Percentiles rank a stretch among this genome's conserved stretches.
Evolutionary conservation across 768 basidiomycete species (phyloP).

Genomic region (Boletales sp.): DNA sequence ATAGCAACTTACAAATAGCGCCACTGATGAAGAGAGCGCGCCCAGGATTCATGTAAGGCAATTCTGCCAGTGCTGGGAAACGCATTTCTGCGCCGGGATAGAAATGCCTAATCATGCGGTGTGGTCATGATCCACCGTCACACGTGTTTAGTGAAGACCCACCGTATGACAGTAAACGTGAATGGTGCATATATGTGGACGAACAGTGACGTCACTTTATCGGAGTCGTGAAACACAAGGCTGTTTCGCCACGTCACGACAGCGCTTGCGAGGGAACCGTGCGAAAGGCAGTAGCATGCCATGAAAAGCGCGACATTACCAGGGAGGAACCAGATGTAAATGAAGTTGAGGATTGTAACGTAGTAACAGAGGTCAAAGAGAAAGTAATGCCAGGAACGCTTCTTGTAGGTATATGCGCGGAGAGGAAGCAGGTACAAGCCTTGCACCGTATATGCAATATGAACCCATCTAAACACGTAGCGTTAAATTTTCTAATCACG

Average conservation of each 20-base stretch:
- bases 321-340: slow-evolving; percentile 91
- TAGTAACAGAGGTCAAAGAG: slow-evolving; percentile 92
- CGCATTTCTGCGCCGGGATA: slow-evolving; percentile 75
- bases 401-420: slow-evolving; percentile 85
- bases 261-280: slow-evolving; percentile 88
- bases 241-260: slow-evolving; percentile 99
- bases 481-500: background rate
- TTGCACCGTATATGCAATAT: slow-evolving; percentile 80
- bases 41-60: slow-evolving; percentile 68
- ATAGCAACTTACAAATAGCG: slow-evolving; percentile 64
- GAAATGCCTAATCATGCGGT: slow-evolving; percentile 59
- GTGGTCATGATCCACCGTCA: slow-evolving; percentile 4
- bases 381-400: slow-evolving; percentile 92
- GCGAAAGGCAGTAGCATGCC: slow-evolving; percentile 89
- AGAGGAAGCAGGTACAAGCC: slow-evolving; percentile 76
- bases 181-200: slow-evolving; percentile 93
- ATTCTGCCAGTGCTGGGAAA: slow-evolving; percentile 77
- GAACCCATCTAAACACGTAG: slow-evolving; percentile 65
- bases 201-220: slow-evolving; percentile 94
- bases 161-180: slow-evolving; percentile 89
- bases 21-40: slow-evolving; percentile 75
- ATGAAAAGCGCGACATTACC: slow-evolving; percentile 74
- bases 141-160: slow-evolving; percentile 20
- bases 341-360: slow-evolving; percentile 84
- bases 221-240: slow-evolving; percentile 94